These are phyloP conservation scores for Heterobasidion irregulare DNA, from an alignment of 1,284 basidiomycete species.

Conservation along the genomic window DNA sequence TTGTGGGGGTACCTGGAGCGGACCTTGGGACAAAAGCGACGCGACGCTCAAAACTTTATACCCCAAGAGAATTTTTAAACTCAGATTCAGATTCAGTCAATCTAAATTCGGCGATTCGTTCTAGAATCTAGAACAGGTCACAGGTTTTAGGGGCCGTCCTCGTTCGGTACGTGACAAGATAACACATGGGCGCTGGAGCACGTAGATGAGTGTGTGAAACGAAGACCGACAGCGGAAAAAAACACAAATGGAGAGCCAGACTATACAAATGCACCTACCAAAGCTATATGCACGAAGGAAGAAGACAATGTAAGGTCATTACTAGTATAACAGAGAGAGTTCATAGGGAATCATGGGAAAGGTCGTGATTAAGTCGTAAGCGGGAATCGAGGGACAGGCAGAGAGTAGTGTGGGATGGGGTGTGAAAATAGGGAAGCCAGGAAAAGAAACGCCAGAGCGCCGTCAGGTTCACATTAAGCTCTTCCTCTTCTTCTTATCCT, in stretches of 20 bases:
- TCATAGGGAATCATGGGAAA: neutral
- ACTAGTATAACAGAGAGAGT: slow-evolving; percentile 1
- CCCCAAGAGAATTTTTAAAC: slow-evolving; percentile 18
- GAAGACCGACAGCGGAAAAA: neutral
- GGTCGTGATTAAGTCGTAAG: neutral
- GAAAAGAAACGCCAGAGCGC: neutral
- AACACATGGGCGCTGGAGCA: neutral
- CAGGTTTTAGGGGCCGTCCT: neutral
- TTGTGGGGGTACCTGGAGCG: slow-evolving; percentile 15
- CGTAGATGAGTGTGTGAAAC: neutral
- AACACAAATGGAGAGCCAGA: neutral
- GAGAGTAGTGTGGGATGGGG: neutral
- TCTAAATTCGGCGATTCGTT: neutral
- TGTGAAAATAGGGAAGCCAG: neutral
- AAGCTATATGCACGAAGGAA: neutral
- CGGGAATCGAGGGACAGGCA: neutral
- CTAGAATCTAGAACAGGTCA: neutral
- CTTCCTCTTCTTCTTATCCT: slow-evolving; percentile 30
- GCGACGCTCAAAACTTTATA: slow-evolving; percentile 40
- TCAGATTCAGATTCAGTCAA: slow-evolving; percentile 14
- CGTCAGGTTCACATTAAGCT: slow-evolving; percentile 17
- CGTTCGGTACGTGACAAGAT: neutral
- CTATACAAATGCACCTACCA: neutral
- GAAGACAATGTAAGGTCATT: neutral
- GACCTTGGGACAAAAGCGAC: slow-evolving; percentile 11